Percentiles rank a stretch among this genome's conserved stretches.
Conservation (phyloP, 352 stramenopile species). For the Pythium vanterpoolii region DNA sequence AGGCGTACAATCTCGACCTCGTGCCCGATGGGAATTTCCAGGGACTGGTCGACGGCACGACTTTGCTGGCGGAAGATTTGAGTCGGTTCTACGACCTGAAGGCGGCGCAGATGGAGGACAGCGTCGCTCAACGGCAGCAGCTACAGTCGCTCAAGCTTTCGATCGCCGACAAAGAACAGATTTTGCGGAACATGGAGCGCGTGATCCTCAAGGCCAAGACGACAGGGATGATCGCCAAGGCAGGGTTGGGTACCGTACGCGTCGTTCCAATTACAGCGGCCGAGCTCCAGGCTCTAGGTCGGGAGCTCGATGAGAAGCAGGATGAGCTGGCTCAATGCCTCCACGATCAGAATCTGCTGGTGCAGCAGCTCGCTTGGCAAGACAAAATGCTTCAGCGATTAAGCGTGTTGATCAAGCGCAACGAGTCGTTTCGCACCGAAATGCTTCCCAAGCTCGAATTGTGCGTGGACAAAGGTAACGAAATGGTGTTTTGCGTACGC, state of each 20-base stretch:
- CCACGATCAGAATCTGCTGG: constrained; percentile 32
- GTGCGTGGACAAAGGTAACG: constrained; percentile 47
- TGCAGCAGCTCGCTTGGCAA: constrained; percentile 52
- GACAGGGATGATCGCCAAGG: constrained; percentile 71
- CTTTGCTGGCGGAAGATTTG: constrained; percentile 43
- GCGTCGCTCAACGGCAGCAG: constrained; percentile 29
- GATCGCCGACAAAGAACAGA: constrained; percentile 35
- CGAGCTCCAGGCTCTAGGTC: constrained; percentile 40
- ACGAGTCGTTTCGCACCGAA: constrained; percentile 54
- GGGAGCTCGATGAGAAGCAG: constrained; percentile 42
- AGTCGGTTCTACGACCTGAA: constrained; percentile 63
- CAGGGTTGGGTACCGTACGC: constrained; percentile 60
- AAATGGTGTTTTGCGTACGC: constrained; percentile 48
- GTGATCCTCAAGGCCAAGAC: constrained; percentile 58
- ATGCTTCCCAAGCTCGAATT: constrained; percentile 33
- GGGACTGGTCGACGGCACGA: constrained; percentile 30
- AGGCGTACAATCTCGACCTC: constrained; percentile 54
- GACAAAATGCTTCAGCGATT: constrained; percentile 64
- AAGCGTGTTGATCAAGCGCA: constrained; percentile 66
- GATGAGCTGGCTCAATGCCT: constrained; percentile 42
- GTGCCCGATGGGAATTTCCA: constrained; percentile 35
- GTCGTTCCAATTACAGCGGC: constrained; percentile 49
- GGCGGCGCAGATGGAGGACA: constrained; percentile 43
- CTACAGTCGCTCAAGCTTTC: constrained; percentile 27
- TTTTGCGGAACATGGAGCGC: constrained; percentile 56